phyloP scores from a whole-genome alignment of 2,329 filamentous ascomycete genomes.

The Pyrenochaeta sp. region DNA sequence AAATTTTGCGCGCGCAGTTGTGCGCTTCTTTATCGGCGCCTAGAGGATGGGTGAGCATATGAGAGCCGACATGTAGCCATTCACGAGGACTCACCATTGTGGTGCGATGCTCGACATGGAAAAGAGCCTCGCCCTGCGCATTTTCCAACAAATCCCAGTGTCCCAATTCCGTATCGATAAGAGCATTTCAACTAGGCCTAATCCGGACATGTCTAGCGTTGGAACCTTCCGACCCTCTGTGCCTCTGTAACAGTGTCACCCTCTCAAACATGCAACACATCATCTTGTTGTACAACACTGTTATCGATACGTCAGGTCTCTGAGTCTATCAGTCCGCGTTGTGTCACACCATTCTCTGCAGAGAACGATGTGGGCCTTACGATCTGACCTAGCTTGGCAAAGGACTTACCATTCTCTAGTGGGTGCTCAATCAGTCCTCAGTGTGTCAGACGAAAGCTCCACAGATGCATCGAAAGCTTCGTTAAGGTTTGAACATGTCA shows the following conservation, averaged over 20 bases:
- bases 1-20: slow-evolving; percentile 44
- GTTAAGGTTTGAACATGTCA: neutral
- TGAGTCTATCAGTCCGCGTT: slow-evolving; percentile 1
- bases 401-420: neutral
- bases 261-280: neutral
- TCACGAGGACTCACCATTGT: slow-evolving; percentile 15
- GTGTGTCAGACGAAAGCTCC: neutral
- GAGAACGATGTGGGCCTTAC: neutral
- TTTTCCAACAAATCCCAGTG: too few relatives aligned
- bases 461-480: neutral
- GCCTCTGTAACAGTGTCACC: neutral
- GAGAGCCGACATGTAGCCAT: neutral
- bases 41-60: slow-evolving; percentile 10
- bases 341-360: neutral
- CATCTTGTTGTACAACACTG: slow-evolving; percentile 1
- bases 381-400: neutral
- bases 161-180: slow-evolving; percentile 26
- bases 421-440: neutral
- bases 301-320: neutral
- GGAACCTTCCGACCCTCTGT: too few relatives aligned
- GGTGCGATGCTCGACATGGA: too few relatives aligned
- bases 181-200: too few relatives aligned
- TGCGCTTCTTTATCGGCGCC: slow-evolving; percentile 49
- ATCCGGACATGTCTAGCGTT: too few relatives aligned
- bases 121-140: too few relatives aligned